Base-by-base conservation (phyloP, 495 filamentous ascomycete species). In the Xylaria scruposa region DNA sequence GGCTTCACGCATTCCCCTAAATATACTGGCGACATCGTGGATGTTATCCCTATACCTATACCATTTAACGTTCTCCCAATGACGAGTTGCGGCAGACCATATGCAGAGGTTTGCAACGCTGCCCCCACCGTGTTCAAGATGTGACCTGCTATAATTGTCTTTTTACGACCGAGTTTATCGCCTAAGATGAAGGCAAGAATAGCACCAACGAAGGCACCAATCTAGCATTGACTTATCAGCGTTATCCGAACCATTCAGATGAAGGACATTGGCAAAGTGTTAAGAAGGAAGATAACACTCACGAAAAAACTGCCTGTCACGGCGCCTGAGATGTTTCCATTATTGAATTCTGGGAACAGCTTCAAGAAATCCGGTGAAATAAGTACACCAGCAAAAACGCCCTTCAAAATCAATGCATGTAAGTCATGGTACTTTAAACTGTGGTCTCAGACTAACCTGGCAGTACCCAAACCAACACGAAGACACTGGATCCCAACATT, bases 41-140 rank as follows among this genome's bases (percentile, higher is more conserved):
- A 88, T 71, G 88, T 84, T 44, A 90, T 77, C 7, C 89, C 90
- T 44, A 90, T 87, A n/a, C 88, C 90, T 80, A 89, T 88, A n/a
- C 90, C 89, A 5, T 90, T 87, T 0, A 91, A 78, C 31, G 91
- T 86, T 13, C 90, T 85, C 4, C 90, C 89, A 51, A 87, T 80
- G 13, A 91, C 82, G 73, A 90, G 88, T 85, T 90, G 90, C 4
- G 85, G 80, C 56, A 90, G 73, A 64, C 74, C 54, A 58, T 63
- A 78, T 0, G 76, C 59, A 13, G 56, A 66, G 65, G 78, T 78
- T 44, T 79, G 73, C 6, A 89, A 80, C 31, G 84, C 82, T 4
- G 85, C 87, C 10, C 88, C 89, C 2, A 90, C 61, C 12, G 86
- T 74, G 76, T 86, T 88, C 26, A 91, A 85, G 3, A 86, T 67